These are phyloP conservation scores for Amphichorda felina DNA, from an alignment of 2,329 filamentous ascomycete species.

Conservation along the genomic window DNA sequence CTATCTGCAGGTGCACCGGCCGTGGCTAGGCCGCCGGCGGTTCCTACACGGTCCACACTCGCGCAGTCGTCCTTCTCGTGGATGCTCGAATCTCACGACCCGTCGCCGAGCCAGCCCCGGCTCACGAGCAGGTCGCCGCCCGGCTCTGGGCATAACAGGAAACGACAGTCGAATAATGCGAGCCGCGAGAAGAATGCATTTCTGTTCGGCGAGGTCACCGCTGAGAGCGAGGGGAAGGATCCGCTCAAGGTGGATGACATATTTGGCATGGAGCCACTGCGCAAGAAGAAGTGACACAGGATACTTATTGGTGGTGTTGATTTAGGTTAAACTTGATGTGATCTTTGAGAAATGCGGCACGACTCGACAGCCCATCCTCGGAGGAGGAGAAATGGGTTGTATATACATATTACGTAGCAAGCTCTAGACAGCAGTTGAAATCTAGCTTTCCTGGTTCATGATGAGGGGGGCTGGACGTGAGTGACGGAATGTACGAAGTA, in stretches of 20 bases:
- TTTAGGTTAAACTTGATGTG: too few relatives aligned
- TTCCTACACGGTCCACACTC: constrained; percentile 52
- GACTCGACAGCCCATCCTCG: too few relatives aligned
- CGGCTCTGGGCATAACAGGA: constrained; percentile 19
- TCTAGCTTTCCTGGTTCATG: too few relatives aligned
- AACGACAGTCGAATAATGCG: constrained; percentile 27
- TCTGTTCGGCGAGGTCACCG: constrained; percentile 41
- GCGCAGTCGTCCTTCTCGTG: constrained; percentile 68
- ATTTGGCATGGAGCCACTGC: constrained; percentile 42
- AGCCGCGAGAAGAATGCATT: constrained; percentile 46
- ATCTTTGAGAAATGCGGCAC: too few relatives aligned
- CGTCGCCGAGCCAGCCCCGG: constrained; percentile 8
- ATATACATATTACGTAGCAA: too few relatives aligned
- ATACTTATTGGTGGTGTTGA: too few relatives aligned
- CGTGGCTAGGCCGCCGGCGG: constrained; percentile 20
- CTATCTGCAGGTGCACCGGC: constrained; percentile 1
- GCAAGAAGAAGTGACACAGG: constrained; percentile 13
- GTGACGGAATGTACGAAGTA: too few relatives aligned
- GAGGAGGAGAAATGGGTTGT: too few relatives aligned
- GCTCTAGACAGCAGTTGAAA: too few relatives aligned
- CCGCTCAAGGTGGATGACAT: constrained; percentile 33
- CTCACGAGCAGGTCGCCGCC: constrained; percentile 16
- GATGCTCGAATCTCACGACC: constrained; percentile 55
- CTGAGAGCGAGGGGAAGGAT: constrained; percentile 20
- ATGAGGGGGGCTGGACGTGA: too few relatives aligned